These are phyloP conservation scores for Talaromyces thailandensis DNA, from an alignment of 495 filamentous ascomycete species.

Conservation along the genomic window DNA sequence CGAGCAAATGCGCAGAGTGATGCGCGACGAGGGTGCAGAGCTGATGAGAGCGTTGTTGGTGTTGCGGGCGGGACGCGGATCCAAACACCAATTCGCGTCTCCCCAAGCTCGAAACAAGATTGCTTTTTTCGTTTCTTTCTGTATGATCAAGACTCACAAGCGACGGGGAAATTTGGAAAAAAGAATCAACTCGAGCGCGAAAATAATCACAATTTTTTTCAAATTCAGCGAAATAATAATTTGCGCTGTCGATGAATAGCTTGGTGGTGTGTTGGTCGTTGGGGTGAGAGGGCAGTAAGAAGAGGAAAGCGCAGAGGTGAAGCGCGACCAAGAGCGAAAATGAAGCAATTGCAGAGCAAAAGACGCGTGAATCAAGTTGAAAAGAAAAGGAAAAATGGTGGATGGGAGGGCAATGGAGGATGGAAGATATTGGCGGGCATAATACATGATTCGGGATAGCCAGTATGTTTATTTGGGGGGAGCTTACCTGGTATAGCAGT, in stretches of 20 bases:
- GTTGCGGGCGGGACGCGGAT: slow-evolving; percentile 5
- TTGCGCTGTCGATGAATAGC: not conserved
- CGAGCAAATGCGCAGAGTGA: not conserved
- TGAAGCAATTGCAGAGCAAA: slow-evolving; percentile 12
- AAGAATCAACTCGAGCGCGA: not conserved
- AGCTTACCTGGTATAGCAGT: slow-evolving; percentile 38
- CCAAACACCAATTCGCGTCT: slow-evolving; percentile 7
- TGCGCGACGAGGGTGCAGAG: not conserved
- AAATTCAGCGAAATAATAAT: not conserved
- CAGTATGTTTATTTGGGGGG: slow-evolving; percentile 17
- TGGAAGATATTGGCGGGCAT: slow-evolving; percentile 2
- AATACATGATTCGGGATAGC: slow-evolving; percentile 8
- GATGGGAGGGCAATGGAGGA: slow-evolving; percentile 12
- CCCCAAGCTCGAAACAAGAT: not conserved
- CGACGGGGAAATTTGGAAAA: not conserved
- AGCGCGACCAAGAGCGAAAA: slow-evolving; percentile 18
- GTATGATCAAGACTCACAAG: not conserved
- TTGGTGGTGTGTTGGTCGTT: not conserved
- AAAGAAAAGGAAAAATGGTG: slow-evolving; percentile 25
- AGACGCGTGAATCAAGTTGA: slow-evolving; percentile 10
- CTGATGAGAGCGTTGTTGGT: slow-evolving; percentile 1
- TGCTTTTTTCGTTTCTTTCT: not conserved
- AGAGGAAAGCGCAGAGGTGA: slow-evolving; percentile 10
- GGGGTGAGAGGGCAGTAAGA: not conserved
- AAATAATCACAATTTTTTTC: not conserved